phyloP scores from a whole-genome alignment of 306 rosid species.

The Lathyrus oleraceus region DNA sequence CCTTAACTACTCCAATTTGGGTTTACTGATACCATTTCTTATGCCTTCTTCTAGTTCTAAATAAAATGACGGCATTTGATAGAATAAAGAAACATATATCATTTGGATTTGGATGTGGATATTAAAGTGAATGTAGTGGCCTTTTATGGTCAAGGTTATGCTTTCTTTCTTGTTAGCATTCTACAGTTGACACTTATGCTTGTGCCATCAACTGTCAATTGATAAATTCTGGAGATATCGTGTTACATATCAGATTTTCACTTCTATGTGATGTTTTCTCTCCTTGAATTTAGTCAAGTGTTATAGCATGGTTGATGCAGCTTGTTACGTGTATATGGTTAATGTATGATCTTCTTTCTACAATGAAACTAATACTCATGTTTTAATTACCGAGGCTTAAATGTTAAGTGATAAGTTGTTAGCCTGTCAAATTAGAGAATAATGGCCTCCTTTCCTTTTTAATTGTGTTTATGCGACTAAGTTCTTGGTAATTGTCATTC shows the following conservation, averaged over 20 bases:
- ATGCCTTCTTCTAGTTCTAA: slow-evolving; percentile 19
- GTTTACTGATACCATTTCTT: slow-evolving; percentile 19
- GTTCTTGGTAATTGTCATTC: slow-evolving; percentile 15
- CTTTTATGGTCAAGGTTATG: slow-evolving; percentile 19
- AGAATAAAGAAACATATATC: slow-evolving; percentile 24
- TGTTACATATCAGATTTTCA: background rate
- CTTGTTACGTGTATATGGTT: slow-evolving; percentile 6
- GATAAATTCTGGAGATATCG: slow-evolving; percentile 12
- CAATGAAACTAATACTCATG: slow-evolving; percentile 1
- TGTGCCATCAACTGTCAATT: slow-evolving; percentile 14
- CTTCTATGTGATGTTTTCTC: slow-evolving; percentile 17
- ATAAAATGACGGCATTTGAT: slow-evolving; percentile 24
- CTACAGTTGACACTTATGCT: slow-evolving; percentile 17
- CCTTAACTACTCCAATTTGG: slow-evolving; percentile 23
- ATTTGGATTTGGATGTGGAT: slow-evolving; percentile 21
- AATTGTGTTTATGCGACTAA: slow-evolving; percentile 19
- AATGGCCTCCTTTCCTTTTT: slow-evolving; percentile 14
- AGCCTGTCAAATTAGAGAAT: slow-evolving; percentile 8
- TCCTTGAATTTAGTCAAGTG: slow-evolving; percentile 20
- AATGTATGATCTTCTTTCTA: slow-evolving; percentile 19
- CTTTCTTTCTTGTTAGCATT: slow-evolving; percentile 4
- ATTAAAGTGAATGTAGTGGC: background rate
- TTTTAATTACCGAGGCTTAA: slow-evolving; percentile 12
- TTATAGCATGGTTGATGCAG: slow-evolving; percentile 7
- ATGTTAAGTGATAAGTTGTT: slow-evolving; percentile 1